Percentiles rank a stretch among this genome's conserved stretches.
Evolutionary conservation across 495 filamentous ascomycete genomes (phyloP).

Genomic region (Articulospora tetracladia): DNA sequence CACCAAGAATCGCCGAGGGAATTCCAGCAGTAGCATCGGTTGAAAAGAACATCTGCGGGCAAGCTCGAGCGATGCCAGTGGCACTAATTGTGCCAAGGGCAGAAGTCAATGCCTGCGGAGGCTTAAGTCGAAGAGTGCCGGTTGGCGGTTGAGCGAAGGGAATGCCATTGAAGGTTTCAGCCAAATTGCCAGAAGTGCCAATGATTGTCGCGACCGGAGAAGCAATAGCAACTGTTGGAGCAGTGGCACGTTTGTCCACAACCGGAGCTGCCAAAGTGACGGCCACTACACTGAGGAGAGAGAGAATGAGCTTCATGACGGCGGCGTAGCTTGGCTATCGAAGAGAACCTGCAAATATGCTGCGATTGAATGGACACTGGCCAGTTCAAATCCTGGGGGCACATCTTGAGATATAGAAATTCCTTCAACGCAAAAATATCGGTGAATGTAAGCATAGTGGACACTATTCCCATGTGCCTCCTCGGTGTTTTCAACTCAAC

Average conservation of each 20-base stretch:
- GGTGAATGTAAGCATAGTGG: neutral
- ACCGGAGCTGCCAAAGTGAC: constrained; percentile 14
- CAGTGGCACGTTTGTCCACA: neutral
- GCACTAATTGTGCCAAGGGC: constrained; percentile 41
- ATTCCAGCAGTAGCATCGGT: constrained; percentile 37
- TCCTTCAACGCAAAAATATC: neutral
- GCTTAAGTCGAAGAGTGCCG: constrained; percentile 53
- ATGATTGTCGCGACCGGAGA: constrained; percentile 22
- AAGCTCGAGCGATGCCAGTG: constrained; percentile 39
- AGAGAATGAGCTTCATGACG: constrained; percentile 15
- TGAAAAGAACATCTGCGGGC: constrained; percentile 44
- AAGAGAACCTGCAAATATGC: neutral
- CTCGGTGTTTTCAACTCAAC: constrained; percentile 5
- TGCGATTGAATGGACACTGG: neutral
- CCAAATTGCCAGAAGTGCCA: constrained; percentile 2
- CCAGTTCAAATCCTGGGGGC: neutral
- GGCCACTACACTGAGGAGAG: constrained; percentile 5
- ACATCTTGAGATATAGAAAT: constrained; percentile 10
- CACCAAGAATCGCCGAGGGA: constrained; percentile 43
- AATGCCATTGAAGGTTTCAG: constrained; percentile 57
- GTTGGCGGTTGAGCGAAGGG: constrained; percentile 62
- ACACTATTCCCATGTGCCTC: constrained; percentile 14
- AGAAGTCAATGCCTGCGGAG: constrained; percentile 49
- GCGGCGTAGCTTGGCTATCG: neutral
- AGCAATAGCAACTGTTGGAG: constrained; percentile 19